Evolutionary conservation across 495 filamentous ascomycete species (phyloP), one percentile per base, ranked within the genome.

Genomic region (Hypoxylon fuscum): DNA sequence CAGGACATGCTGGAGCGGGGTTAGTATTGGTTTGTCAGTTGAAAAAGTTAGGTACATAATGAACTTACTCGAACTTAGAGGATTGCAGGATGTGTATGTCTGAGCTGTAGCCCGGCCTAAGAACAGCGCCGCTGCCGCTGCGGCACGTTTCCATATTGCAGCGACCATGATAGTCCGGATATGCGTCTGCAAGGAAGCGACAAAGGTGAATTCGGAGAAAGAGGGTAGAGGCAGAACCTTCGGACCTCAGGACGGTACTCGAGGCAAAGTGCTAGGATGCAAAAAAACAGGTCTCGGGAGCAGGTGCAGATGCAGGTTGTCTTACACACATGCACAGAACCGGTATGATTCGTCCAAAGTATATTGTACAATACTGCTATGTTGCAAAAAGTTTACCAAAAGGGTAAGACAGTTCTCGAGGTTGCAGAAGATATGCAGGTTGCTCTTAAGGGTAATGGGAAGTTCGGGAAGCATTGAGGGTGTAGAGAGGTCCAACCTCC

Each of bases 61-160:
- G 15, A 44, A 78, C 84, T 71, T 83, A 89, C 88, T 77, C 49
- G 79, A 79, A 50, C 83, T 68, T 47, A 87, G 76, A 27, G 90
- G 90, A 68, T 93, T 91, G 75, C 90, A 93, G 55, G 79, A 79
- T 17, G 84, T 84, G 66, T 83, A 92, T 37, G 90, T 92, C 74
- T 93, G 90, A 20, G 87, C 88, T 45, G 73, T 59, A 27, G 73
- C 78, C 34, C 77, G 62, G 32, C 57, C 15, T 34, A 59, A 54
- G 5, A 70, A 34, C 54, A 71, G 42, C 27, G 46, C 66, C n/a
- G 60, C 58, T 10, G 70, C 74, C 53, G 63, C 63, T 43, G 64
- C 42, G 44, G 46, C 51, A 46, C 49, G 63, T 47, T 54, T 64
- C 61, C 55, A 57, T 18, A 54, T 20, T 27, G 64, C 46, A 50